phyloP scores from a whole-genome alignment of 2,329 filamentous ascomycete species.

The Albifimbria verrucaria region DNA sequence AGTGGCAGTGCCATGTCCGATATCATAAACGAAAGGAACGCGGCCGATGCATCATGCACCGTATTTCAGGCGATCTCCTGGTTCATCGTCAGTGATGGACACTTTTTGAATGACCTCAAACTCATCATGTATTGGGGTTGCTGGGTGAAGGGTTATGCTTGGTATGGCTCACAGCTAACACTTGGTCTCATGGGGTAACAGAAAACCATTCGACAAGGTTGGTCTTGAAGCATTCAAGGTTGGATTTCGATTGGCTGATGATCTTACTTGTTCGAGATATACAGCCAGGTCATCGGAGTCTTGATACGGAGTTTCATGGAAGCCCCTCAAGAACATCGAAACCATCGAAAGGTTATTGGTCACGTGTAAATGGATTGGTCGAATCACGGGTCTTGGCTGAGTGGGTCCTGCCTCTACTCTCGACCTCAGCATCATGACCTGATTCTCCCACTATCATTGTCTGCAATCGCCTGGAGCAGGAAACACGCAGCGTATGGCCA shows the following conservation, averaged over 20 bases:
- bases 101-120: not conserved
- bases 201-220: not conserved
- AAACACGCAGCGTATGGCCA: too few species aligned
- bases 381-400: conserved; percentile 9
- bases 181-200: not conserved
- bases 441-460: not conserved
- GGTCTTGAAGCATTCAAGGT: not conserved
- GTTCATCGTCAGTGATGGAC: not conserved
- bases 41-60: conserved; percentile 19
- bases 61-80: not conserved
- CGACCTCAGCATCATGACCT: not conserved
- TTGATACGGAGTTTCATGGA: conserved; percentile 6
- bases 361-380: conserved; percentile 15
- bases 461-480: too few species aligned
- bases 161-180: not conserved
- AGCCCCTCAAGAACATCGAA: conserved; percentile 18
- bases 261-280: not conserved
- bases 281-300: not conserved
- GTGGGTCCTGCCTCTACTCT: conserved; percentile 8
- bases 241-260: not conserved
- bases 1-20: conserved; percentile 14
- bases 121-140: not conserved
- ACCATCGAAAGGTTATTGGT: conserved; percentile 13
- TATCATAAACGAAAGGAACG: conserved; percentile 20
- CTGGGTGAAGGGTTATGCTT: not conserved